Evolutionary conservation across 1,284 basidiomycete genomes (phyloP), one percentile per base, ranked within the genome.

Genomic region (Crepidotus sp.): DNA sequence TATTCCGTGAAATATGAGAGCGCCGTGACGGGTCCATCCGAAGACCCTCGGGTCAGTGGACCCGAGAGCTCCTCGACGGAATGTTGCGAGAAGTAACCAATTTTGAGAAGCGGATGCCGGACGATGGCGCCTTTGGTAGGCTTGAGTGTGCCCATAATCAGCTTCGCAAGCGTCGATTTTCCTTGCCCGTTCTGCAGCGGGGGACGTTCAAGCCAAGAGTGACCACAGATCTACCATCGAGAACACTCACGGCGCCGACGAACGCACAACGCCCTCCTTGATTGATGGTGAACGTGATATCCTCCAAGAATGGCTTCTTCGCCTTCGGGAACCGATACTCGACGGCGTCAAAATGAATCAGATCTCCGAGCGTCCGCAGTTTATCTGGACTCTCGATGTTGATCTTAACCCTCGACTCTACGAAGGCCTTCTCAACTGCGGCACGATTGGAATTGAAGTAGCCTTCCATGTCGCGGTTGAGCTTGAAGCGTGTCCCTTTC

Each of bases 91-190:
- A 75, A 78, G 56, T 70, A 73, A 0, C 74, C 78, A 22, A 86
- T 71, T 31, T 67, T 67, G 8, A 77, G 66, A 2, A 69, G 61
- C 0, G 80, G 69, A 53, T 85, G 81, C 13, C 69, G 68, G n/a
- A 63, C 67, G 13, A 83, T 68, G 6, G 59, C 69, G 1, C 84
- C 84, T 3, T 61, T 64, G 2, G 64, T 64, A 0, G 80, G 74
- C 9, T 61, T 55, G 3, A 80, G 59, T 27, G 59, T 66, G 2
- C 76, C 76, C 1, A 75, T 65, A 18, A 83, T 66, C 15, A 80
- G 60, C 46, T 77, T 69, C 44, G 77, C 73, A 1, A 83, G 58
- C 0, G 82, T 85, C 19, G 76, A 76, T 61, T 84, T 84, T 22
- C 68, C 68, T 32, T 62, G 64, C 6, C 68, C 67, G 36, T 70